Percentiles rank a stretch among this genome's conserved stretches.
Conservation (phyloP, 176 grass and related monocot genomes). For the Carex myosuroides region DNA sequence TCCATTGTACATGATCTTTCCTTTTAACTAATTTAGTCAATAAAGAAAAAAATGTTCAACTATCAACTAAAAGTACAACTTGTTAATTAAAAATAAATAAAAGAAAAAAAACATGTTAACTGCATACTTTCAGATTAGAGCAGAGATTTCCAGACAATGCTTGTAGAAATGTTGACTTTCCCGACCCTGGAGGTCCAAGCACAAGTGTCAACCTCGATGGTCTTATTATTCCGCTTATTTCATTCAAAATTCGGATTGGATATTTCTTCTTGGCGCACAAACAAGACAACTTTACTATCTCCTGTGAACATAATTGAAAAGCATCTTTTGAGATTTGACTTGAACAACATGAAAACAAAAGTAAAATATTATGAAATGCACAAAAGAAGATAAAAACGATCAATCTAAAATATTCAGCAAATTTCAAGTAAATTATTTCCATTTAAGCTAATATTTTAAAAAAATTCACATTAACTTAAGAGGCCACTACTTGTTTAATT, state of each 20-base stretch:
- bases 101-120: neutral
- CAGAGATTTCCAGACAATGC: constrained; percentile 65
- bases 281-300: constrained; percentile 41
- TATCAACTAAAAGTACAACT: constrained; percentile 18
- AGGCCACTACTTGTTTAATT: neutral
- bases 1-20: constrained; percentile 62
- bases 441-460: neutral
- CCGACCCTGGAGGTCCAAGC: constrained; percentile 80
- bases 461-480: neutral
- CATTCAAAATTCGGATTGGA: constrained; percentile 54
- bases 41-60: constrained; percentile 7
- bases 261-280: constrained; percentile 49
- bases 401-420: neutral
- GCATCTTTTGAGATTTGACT: neutral
- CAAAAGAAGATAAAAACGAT: neutral
- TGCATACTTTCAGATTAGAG: constrained; percentile 50
- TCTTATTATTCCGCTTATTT: constrained; percentile 46
- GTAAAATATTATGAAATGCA: neutral
- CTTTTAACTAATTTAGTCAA: constrained; percentile 31
- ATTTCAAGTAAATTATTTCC: neutral
- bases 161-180: constrained; percentile 78
- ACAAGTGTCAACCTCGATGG: constrained; percentile 93
- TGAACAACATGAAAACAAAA: neutral
- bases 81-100: neutral
- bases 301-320: constrained; percentile 31